Evolutionary conservation across 257 asterid species (phyloP), one percentile per base, ranked within the genome.

Genomic region (Apocynum venetum): DNA sequence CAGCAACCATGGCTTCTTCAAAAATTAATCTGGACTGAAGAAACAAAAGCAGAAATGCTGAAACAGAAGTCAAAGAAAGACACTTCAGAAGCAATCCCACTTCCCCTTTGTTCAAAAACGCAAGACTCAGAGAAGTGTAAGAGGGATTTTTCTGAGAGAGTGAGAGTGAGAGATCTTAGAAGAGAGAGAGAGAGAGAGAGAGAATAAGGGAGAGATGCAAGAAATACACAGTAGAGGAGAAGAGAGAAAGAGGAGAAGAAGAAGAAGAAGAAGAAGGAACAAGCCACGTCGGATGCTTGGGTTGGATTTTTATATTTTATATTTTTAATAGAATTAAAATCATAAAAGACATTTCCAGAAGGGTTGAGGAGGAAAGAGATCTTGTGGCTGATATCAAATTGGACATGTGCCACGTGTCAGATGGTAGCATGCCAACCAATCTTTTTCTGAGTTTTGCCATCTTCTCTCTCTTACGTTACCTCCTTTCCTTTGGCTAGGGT

Each of bases 361-460:
- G 87, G 87, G 83, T 59, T 11, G 88, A n/a, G 72, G 56, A 47
- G 71, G 72, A 43, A 66, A 17, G 71, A 48, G 74, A 77, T 78
- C 81, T 82, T 86, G 97, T 91, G 97, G 97, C 91, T 89, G 87
- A 80, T 77, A 86, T 46, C 67, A 14, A 12, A 81, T 51, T 41
- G 82, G 85, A 86, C 61, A 77, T 60, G 35, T 0, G 83, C 73
- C 90, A 90, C 92, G 92, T 89, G 97, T 87, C 86, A 53, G 12
- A 10, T 25, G 67, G 40, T 38, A 20, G 78, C n/a, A 14, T 80
- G 86, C 72, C 80, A 65, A 76, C 74, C 81, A 72, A 74, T 82
- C 83, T 79, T 83, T 78, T 61, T 79, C 84, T 64, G 59, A 61
- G 68, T 49, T 77, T 66, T 25, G 35, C 41, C 43, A 56, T 15